Percentiles rank a stretch among this genome's conserved stretches.
phyloP scores from a whole-genome alignment of 345 rosid species.

The Nasturtium officinale region DNA sequence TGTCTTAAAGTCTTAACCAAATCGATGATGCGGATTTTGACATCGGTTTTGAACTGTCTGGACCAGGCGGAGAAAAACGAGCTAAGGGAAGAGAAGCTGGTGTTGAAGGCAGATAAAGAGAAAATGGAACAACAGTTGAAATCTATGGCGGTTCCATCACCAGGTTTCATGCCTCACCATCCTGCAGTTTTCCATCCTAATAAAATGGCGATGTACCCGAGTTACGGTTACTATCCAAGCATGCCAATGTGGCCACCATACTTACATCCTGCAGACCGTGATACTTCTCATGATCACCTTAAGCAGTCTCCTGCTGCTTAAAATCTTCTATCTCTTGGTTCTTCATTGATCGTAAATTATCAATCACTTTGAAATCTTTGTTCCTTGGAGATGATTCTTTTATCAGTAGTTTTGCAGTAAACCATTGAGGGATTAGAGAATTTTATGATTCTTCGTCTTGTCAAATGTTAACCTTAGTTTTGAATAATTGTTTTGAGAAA shows the following conservation, averaged over 20 bases:
- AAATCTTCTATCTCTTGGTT: slow-evolving; percentile 15
- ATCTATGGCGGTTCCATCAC: slow-evolving; percentile 54
- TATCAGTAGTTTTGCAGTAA: slow-evolving; percentile 12
- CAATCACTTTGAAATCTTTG: slow-evolving; percentile 26
- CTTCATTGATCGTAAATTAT: slow-evolving; percentile 19
- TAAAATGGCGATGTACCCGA: slow-evolving; percentile 64
- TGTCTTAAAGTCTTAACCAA: not conserved
- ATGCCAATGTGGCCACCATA: slow-evolving; percentile 91
- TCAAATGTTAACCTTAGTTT: slow-evolving; percentile 18
- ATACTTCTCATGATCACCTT: slow-evolving; percentile 83
- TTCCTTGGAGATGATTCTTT: slow-evolving; percentile 33
- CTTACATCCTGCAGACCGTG: slow-evolving; percentile 66
- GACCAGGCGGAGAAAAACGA: slow-evolving; percentile 85
- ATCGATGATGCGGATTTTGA: not conserved
- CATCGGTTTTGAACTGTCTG: not conserved
- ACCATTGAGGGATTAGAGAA: slow-evolving; percentile 21
- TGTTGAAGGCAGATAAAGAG: slow-evolving; percentile 75
- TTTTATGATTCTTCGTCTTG: not conserved
- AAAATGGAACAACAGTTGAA: slow-evolving; percentile 77
- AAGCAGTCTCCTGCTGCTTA: slow-evolving; percentile 81
- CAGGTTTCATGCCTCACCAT: slow-evolving; percentile 54
- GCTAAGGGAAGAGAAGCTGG: slow-evolving; percentile 81
- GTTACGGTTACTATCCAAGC: slow-evolving; percentile 59
- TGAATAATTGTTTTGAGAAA: slow-evolving; percentile 29
- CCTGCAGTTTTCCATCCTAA: slow-evolving; percentile 64